Base-by-base conservation (phyloP, 2,329 filamentous ascomycete genomes). In the Neonectria faginata region DNA sequence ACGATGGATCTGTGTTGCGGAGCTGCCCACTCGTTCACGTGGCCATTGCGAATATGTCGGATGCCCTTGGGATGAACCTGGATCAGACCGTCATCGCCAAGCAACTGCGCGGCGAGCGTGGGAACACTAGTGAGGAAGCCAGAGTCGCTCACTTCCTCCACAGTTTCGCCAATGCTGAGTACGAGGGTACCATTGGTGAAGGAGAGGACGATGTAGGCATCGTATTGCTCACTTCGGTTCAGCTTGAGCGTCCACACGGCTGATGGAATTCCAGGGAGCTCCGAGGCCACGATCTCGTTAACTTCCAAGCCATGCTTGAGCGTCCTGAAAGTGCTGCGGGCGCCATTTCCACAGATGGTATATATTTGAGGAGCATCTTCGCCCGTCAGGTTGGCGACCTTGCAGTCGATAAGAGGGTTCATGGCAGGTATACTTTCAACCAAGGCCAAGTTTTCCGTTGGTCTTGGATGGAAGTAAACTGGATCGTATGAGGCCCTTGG, bases 321-420 rank as follows among this genome's bases (percentile, higher is more conserved):
- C 51, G 91, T 97, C 70, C 95, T 89, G 82, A 99, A 97, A 7
- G 91, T 91, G 78, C 95, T 97, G 68, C 93, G 88, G 48, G 94
- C 93, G 10, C 95, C 93, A 63, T 92, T 92, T 10, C 97, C 96
- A 75, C 92, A 97, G 44, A 97, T 88, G 0, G 94, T 91, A 79
- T 97, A 99, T 25, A 99, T 97, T 76, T 99, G 97, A 12, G 96
- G 96, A 5, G 95, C 94, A 77, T 98, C 96, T 69, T 98, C 96
- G 50, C 93, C 90, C 0, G 92, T 93, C 31, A 97, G 82, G 71
- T 99, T 98, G 51, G 92, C 92, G 27, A 99, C 89, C 77, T 97
- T 95, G 81, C 93, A 95, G 75, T 95, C 94, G 77, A 97, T 88
- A 53, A 97, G 84, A 2, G 97, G 95, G 75, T 97, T 97, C 85